Percentiles rank a stretch among this genome's conserved stretches.
Conservation (phyloP, 352 stramenopile species). For the Paralagenidium karlingii region DNA sequence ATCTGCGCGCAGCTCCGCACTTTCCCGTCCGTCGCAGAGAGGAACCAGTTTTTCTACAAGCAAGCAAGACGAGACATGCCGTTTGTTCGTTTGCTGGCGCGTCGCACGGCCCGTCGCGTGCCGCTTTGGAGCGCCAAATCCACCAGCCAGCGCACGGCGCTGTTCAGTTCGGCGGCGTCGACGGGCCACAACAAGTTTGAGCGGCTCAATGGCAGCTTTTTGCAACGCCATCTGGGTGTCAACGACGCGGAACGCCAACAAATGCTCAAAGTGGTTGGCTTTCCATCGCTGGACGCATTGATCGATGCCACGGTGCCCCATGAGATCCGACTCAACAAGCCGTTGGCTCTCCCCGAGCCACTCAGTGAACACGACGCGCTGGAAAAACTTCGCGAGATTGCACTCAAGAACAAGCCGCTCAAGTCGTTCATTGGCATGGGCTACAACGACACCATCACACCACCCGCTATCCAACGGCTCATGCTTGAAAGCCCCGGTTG, state of each 20-base stretch:
- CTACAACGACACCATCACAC: conserved; percentile 96
- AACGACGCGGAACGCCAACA: conserved; percentile 71
- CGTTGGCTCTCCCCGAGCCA: conserved; percentile 48
- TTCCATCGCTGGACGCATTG: conserved; percentile 88
- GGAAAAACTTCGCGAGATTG: conserved; percentile 80
- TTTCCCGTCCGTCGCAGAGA: no score
- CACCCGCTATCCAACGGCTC: conserved; percentile 94
- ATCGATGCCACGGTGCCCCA: conserved; percentile 90
- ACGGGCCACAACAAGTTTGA: no score
- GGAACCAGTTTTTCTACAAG: no score
- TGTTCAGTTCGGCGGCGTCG: no score
- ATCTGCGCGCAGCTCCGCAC: no score
- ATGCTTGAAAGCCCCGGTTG: conserved; percentile 98
- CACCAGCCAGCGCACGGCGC: no score
- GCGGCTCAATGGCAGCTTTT: conserved; percentile 44
- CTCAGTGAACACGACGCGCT: conserved; percentile 92
- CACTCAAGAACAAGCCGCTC: conserved; percentile 92
- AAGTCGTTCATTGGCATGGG: conserved; percentile 98
- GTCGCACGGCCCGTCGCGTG: no score
- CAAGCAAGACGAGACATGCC: no score
- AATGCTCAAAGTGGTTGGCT: conserved; percentile 92
- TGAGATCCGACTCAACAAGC: conserved; percentile 77
- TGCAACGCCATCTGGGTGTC: conserved; percentile 83
- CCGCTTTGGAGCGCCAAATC: no score
- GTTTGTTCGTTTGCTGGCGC: no score